Evolutionary conservation across 1,139 yeast genomes (phyloP), one percentile per base, ranked within the genome.

Genomic region (Geotrichum histeridarum): DNA sequence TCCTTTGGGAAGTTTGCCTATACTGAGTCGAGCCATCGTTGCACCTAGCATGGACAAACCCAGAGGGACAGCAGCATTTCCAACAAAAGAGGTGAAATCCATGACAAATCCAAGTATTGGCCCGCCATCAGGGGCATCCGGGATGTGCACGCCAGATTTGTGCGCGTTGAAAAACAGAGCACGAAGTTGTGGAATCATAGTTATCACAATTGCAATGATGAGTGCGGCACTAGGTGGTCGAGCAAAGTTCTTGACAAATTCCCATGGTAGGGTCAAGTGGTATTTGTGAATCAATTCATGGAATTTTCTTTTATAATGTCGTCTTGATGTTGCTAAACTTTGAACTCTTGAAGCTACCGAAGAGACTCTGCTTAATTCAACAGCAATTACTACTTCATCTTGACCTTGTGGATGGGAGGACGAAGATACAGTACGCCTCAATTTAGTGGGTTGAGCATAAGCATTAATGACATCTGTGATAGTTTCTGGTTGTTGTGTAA

Each of bases 161-260:
- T 44, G 36, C 8, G 53, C 55, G 8, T 50, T 48, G 30, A 61
- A 63, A 67, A 91, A 91, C 35, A 90, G 74, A 0, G 94, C 88
- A 63, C 86, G 85, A 11, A 89, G 74, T 74, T 95, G 91, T 0
- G 97, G 96, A 12, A 93, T 77, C 86, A 91, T 86, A 14, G 94
- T 82, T 30, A 87, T 73, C 2, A 77, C 73, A 50, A 91, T 69
- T 1, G 93, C 77, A 0, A 80, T 48, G 2, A 89, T 74, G 46
- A 88, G 78, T 1, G 91, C 74, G 45, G 83, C 62, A 1, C 95
- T 83, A 48, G 83, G 83, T 0, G 95, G 94, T 14, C 94, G 77
- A 42, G 76, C 63, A 59, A 90, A 78, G 69, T 88, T 89, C 63
- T 78, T 78, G 1, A 76, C n/a, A 57, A 78, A 71, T 50, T 72